These are phyloP conservation scores for Usnea hakonensis DNA, from an alignment of 495 filamentous ascomycete genomes.

Conservation along the genomic window DNA sequence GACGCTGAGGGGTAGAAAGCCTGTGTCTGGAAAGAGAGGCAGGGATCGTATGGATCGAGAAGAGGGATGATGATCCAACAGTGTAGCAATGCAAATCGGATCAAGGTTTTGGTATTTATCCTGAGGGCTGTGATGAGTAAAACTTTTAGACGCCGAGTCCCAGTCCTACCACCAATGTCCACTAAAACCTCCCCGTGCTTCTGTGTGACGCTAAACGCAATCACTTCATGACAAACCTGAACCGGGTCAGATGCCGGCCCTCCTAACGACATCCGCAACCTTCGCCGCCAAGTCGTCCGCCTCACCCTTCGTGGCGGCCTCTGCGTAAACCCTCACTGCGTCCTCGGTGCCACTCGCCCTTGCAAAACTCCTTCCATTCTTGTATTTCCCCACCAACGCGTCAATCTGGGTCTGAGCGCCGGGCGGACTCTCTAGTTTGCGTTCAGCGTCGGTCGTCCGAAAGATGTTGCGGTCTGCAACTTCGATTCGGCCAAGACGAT, in stretches of 20 bases:
- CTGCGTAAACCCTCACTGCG: constrained; percentile 93
- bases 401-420: constrained; percentile 82
- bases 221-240: not conserved
- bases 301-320: constrained; percentile 77
- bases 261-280: constrained; percentile 62
- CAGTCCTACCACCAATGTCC: not conserved
- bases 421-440: constrained; percentile 68
- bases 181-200: not conserved
- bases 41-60: constrained; percentile 81
- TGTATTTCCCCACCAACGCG: constrained; percentile 77
- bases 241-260: constrained; percentile 12
- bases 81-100: not conserved
- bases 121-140: not conserved
- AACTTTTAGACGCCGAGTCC: constrained; percentile 8
- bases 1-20: constrained; percentile 45
- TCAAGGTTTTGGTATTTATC: not conserved
- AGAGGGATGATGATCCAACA: constrained; percentile 42
- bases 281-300: constrained; percentile 79
- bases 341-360: constrained; percentile 93
- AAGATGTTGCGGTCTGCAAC: constrained; percentile 82
- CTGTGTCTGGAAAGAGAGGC: constrained; percentile 44
- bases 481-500: constrained; percentile 85
- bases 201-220: not conserved
- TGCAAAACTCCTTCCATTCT: constrained; percentile 82
- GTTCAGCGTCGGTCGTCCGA: constrained; percentile 84